These are phyloP conservation scores for Gymnopilus junonius DNA, from an alignment of 768 basidiomycete species.

Conservation along the genomic window DNA sequence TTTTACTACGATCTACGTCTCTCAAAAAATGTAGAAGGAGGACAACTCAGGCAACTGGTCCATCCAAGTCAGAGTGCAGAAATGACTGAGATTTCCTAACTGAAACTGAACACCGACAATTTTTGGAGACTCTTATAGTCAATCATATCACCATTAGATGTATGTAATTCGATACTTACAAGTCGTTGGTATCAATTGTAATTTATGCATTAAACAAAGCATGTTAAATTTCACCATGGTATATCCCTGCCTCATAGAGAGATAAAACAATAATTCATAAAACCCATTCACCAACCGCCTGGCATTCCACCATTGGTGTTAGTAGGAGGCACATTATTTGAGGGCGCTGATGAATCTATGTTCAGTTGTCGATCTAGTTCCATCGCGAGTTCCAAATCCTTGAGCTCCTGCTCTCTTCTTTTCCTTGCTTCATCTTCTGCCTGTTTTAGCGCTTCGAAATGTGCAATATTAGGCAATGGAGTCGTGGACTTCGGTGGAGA, in stretches of 20 bases:
- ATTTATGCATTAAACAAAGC: not conserved
- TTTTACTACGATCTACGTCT: conserved; percentile 75
- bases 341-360: conserved; percentile 18
- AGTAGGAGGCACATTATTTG: not conserved
- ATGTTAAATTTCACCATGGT: not conserved
- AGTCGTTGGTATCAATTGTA: not conserved
- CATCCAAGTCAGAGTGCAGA: not conserved
- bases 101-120: not conserved
- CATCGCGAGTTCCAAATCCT: conserved; percentile 53
- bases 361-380: conserved; percentile 62
- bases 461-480: conserved; percentile 33
- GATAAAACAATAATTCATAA: not conserved
- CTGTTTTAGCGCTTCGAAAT: conserved; percentile 36
- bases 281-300: conserved; percentile 21
- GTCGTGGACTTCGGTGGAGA: conserved; percentile 20
- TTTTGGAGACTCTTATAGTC: not conserved
- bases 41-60: conserved; percentile 41
- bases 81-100: conserved; percentile 6
- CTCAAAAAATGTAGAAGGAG: conserved; percentile 54
- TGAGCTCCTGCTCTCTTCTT: conserved; percentile 43
- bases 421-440: conserved; percentile 43
- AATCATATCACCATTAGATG: not conserved
- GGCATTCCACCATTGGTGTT: conserved; percentile 19
- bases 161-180: not conserved
- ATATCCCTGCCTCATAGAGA: not conserved